These are phyloP conservation scores for Annulohypoxylon truncatum DNA, from an alignment of 2,329 filamentous ascomycete species.

Conservation along the genomic window DNA sequence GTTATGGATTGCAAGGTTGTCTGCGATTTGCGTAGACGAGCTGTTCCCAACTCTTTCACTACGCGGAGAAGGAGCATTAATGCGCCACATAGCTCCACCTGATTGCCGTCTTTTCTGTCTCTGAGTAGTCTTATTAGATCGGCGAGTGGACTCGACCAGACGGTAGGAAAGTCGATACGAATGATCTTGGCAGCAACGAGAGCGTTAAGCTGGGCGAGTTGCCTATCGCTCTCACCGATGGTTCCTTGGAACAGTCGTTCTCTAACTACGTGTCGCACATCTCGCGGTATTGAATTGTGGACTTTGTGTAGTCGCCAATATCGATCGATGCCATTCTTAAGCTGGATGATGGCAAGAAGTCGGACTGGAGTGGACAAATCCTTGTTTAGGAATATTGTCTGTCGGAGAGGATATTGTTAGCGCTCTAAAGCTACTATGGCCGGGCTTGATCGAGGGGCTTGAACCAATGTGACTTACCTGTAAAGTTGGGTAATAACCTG, in stretches of 20 bases:
- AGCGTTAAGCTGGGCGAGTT: constrained; percentile 87
- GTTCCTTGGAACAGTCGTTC: constrained; percentile 80
- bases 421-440: constrained; percentile 19
- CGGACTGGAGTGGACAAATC: constrained; percentile 81
- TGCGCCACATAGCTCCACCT: constrained; percentile 75
- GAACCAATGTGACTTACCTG: constrained; percentile 62
- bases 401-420: constrained; percentile 6
- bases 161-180: constrained; percentile 86
- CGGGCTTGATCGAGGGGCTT: background rate
- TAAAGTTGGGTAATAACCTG: constrained; percentile 74
- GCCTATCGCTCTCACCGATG: constrained; percentile 78
- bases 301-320: constrained; percentile 80
- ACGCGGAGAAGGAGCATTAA: constrained; percentile 85
- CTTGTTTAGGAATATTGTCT: constrained; percentile 86
- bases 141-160: constrained; percentile 78
- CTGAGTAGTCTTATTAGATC: constrained; percentile 74
- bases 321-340: constrained; percentile 97
- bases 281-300: constrained; percentile 74
- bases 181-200: constrained; percentile 89
- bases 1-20: constrained; percentile 81
- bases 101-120: constrained; percentile 65
- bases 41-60: constrained; percentile 90
- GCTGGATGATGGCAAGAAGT: constrained; percentile 89
- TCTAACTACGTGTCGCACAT: constrained; percentile 83
- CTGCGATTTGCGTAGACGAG: constrained; percentile 78